phyloP scores from a whole-genome alignment of 73 alveolate species.

The Tetrahymena thermophila region DNA sequence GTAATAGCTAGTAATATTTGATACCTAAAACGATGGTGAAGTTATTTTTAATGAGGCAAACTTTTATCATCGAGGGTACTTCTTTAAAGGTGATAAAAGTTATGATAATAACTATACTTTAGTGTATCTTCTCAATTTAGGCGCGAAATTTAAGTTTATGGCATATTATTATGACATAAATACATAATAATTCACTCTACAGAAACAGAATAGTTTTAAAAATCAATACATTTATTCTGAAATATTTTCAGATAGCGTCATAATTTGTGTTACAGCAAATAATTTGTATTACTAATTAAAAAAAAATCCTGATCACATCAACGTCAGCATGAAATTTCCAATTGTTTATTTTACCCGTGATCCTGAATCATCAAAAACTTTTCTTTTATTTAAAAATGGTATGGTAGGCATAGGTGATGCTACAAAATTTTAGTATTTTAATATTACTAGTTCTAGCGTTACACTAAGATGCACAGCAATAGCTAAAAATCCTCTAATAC shows the following conservation, averaged over 20 bases:
- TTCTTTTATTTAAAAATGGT: neutral
- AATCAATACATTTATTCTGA: neutral
- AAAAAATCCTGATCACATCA: neutral
- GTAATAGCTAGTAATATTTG: neutral
- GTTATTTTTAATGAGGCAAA: neutral
- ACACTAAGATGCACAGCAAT: neutral
- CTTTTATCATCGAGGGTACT: neutral
- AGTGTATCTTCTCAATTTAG: neutral
- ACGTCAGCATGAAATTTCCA: neutral
- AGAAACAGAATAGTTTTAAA: neutral
- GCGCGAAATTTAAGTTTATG: neutral
- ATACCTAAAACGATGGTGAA: neutral
- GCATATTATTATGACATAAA: neutral
- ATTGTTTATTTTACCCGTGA: neutral
- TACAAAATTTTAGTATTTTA: neutral
- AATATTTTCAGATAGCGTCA: neutral
- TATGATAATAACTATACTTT: neutral
- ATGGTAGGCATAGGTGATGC: neutral
- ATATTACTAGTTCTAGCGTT: neutral
- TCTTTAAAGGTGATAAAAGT: neutral
- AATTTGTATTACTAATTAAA: neutral
- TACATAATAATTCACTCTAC: neutral
- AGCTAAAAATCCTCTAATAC: neutral
- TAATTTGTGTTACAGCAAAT: neutral
- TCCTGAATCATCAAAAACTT: neutral